Base-by-base conservation (phyloP, 192 early-diverging fungal species). In the Backusella westeae region DNA sequence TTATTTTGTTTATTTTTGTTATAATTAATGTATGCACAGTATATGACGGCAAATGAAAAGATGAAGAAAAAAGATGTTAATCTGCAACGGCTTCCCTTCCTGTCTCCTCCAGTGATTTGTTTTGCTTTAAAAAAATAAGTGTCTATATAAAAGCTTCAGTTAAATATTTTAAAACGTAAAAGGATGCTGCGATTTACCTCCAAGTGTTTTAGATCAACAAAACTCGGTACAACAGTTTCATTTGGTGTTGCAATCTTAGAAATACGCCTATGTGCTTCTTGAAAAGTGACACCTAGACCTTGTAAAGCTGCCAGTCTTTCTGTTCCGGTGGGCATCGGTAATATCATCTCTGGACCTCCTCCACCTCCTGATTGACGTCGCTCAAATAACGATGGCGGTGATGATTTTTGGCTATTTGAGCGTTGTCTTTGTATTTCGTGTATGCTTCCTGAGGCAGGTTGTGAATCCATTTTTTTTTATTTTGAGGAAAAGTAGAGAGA, bases 201-300 rank as follows among this genome's bases (percentile, higher is more conserved):
- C 12, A 76, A 35, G 26, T 76, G 67, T 21, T 76, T 21, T 6
- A 44, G 15, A 42, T 80, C 72, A 8, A 80, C 42, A 53, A 80
- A 80, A 15, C 67, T 80, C 26, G 78, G 78, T 63, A 63, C 56
- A 53, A 36, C 70, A 19, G 74, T 73, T 69, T 69, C 59, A 36
- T 71, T 73, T 7, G 79, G 79, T 3, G 79, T 80, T 21, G 79
- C 79, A 19, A 80, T 70, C 35, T 80, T 80, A 6, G 75, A 36
- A 14, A 80, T 75, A 38, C 70, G 29, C n/a, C 70, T 71, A n/a
- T 80, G 49, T n/a, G 75, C 79, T 68, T 80, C 79, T 38, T 72
- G 46, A 26, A 80, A 80, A 34, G 79, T 80, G n/a, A 46, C 49
- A 34, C 79, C 79, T 15, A 80, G 75, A 35, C 76, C 15, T 35